These are phyloP conservation scores for Helicocarpus griseus DNA, from an alignment of 2,329 filamentous ascomycete genomes.

Conservation along the genomic window DNA sequence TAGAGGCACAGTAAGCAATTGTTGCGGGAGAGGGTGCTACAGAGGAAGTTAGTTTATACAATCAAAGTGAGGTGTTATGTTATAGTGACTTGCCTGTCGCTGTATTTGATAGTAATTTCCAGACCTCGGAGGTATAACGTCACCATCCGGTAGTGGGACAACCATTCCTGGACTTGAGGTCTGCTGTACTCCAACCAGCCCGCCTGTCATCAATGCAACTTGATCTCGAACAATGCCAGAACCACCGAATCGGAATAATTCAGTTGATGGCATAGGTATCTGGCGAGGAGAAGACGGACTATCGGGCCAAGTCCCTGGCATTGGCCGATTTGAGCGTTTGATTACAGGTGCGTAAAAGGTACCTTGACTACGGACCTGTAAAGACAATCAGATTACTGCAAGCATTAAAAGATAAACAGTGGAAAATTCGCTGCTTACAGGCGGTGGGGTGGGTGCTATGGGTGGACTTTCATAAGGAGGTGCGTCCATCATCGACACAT, in stretches of 20 bases:
- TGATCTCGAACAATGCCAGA: background rate
- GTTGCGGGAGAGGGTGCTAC: background rate
- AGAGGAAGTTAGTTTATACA: background rate
- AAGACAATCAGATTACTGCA: no score
- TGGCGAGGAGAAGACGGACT: background rate
- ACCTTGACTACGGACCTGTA: background rate
- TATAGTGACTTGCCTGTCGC: background rate
- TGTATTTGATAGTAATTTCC: background rate
- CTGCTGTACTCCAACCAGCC: background rate
- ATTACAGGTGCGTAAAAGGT: background rate
- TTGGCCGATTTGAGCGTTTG: background rate
- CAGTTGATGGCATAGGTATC: conserved; percentile 1
- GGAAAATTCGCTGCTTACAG: no score
- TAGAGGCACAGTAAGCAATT: background rate
- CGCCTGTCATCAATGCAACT: conserved; percentile 4
- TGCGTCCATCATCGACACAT: conserved; percentile 1
- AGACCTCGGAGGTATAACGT: background rate
- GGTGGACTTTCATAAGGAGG: background rate
- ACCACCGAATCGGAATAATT: background rate
- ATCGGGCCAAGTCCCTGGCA: conserved; percentile 1
- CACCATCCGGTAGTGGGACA: background rate
- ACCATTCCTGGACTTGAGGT: background rate
- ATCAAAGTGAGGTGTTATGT: background rate
- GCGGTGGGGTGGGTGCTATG: background rate
- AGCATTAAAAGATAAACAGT: no score